phyloP scores from a whole-genome alignment of 352 stramenopile genomes.

The Pythium dissimile region DNA sequence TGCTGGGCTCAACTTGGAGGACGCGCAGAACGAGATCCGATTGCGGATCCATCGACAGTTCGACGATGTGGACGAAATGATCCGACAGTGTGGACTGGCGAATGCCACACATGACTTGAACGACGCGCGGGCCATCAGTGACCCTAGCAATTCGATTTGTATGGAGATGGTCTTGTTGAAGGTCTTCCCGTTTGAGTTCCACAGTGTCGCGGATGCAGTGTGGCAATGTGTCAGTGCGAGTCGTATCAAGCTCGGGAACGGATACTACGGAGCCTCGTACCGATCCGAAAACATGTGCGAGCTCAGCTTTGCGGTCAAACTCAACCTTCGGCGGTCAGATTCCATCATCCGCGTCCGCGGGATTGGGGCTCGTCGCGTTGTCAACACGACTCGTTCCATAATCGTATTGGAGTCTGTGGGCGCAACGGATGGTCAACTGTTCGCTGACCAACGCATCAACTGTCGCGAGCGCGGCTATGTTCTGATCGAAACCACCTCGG shows the following conservation, averaged over 20 bases:
- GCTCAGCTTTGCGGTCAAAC: neutral
- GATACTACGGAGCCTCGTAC: neutral
- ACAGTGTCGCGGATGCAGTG: neutral
- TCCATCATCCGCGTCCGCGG: neutral
- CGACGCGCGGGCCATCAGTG: neutral
- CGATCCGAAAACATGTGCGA: neutral
- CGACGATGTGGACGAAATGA: neutral
- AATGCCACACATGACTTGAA: neutral
- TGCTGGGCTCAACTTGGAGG: neutral
- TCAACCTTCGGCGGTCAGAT: neutral
- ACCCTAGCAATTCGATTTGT: neutral
- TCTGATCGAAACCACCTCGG: neutral
- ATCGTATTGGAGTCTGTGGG: neutral
- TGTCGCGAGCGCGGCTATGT: conserved; percentile 8
- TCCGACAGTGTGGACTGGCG: neutral
- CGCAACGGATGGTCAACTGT: neutral
- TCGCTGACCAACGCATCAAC: neutral
- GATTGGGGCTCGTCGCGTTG: neutral
- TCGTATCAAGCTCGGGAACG: neutral
- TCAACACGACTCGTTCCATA: neutral
- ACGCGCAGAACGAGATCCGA: neutral
- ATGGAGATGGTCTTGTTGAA: conserved; percentile 1
- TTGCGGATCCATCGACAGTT: neutral
- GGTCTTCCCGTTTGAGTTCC: neutral
- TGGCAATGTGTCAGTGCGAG: neutral